These are phyloP conservation scores for Fusarium multiceps DNA, from an alignment of 2,329 filamentous ascomycete species.

Conservation along the genomic window DNA sequence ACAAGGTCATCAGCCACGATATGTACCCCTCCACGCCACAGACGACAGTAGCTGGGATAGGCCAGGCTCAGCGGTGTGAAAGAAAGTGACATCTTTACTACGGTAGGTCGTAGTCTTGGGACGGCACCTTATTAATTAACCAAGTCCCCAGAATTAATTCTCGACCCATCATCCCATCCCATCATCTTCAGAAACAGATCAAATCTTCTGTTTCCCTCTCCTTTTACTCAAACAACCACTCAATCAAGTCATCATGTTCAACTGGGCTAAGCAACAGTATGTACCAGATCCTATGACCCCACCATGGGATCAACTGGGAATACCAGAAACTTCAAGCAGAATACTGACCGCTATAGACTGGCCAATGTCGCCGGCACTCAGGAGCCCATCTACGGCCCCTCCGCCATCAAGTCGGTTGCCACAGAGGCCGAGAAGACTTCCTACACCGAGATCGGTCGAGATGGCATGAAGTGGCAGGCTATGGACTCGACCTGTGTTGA, in stretches of 20 bases:
- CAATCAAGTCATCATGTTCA: conserved; percentile 74
- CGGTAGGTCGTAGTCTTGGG: conserved; percentile 9
- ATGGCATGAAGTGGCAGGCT: conserved; percentile 84
- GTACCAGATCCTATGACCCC: conserved; percentile 48
- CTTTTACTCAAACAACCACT: background rate
- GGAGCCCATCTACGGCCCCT: conserved; percentile 93
- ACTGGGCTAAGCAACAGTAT: conserved; percentile 94
- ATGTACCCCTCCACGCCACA: conserved; percentile 39
- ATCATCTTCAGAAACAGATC: conserved; percentile 22
- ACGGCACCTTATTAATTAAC: conserved; percentile 30
- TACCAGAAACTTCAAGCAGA: conserved; percentile 16
- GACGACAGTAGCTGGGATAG: background rate
- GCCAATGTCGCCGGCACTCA: conserved; percentile 91
- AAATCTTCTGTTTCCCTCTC: conserved; percentile 1
- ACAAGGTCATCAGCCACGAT: conserved; percentile 33
- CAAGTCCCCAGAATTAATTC: conserved; percentile 38
- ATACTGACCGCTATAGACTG: conserved; percentile 59
- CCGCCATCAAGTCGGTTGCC: conserved; percentile 86
- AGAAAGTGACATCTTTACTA: conserved; percentile 37
- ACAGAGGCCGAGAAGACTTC: conserved; percentile 81
- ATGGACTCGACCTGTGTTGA: conserved; percentile 91
- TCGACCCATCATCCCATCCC: conserved; percentile 39
- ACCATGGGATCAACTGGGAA: conserved; percentile 9
- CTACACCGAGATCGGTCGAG: conserved; percentile 81
- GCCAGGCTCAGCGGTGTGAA: conserved; percentile 37